Evolutionary conservation across 768 basidiomycete genomes (phyloP), one percentile per base, ranked within the genome.

Genomic region (Lactarius deliciosus): DNA sequence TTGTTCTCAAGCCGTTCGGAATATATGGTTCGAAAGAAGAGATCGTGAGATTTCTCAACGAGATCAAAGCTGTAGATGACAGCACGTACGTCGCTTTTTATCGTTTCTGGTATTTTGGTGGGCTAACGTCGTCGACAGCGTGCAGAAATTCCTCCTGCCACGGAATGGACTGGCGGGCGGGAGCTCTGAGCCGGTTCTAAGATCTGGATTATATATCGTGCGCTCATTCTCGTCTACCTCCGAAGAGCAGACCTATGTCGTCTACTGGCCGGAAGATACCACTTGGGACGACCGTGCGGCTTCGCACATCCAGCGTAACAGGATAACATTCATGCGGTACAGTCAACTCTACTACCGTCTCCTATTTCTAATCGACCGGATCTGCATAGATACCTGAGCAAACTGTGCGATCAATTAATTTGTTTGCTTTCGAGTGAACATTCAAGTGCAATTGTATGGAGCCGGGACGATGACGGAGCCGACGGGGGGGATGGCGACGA

Each of bases 261-360:
- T 88, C 5, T 87, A 84, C 63, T 88, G 87, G 86, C 86, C 86
- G 0, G 85, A 88, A 65, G 78, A 83, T 30, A 79, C 75, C 0
- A 87, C 86, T 0, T 88, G 86, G 87, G 73, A 82, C 47, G 85
- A 86, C 71, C 74, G 76, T 20, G 81, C 83, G 0, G 57, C 74
- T 5, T 75, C 80, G 1, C 74, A 83, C 5, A 78, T 84, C 57
- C 72, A 77, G 40, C 79, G 82, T 15, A 88, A 86, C 74, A 78
- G 86, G 10, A 76, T 82, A 3, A 85, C 86, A 0, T 88, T 88
- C 70, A 87, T 88, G 84, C 75, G 86, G 86, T 85, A 73, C 28
- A 74, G 64, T 20, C 36, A 53, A 60, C 34, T n/a, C 22, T 36
- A 11, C 32, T 1, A 18, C 50, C 10, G 18, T 9, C 2, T 13